A percentile compares a stretch with the other conserved stretches of the same genome.
Evolutionary conservation across 2,329 filamentous ascomycete species (phyloP).

Genomic region (Fusarium marasasianum): DNA sequence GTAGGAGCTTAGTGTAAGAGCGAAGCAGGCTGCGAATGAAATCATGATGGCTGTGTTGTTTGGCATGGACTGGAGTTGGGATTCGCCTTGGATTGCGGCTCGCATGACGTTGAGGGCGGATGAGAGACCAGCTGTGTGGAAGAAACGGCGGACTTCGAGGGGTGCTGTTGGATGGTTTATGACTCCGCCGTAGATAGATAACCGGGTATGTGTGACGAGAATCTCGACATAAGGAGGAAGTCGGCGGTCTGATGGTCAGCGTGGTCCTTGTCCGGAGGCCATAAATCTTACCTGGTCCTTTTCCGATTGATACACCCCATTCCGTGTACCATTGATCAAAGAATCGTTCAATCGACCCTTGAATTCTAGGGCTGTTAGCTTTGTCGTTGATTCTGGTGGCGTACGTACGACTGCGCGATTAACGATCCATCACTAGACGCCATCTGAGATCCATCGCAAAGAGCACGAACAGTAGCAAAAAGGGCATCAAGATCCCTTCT

Average conservation of each 20-base stretch:
- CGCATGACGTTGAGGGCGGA: constrained; percentile 80
- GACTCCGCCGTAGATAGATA: constrained; percentile 79
- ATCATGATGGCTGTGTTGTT: constrained; percentile 85
- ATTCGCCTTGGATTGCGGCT: constrained; percentile 76
- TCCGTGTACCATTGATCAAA: constrained; percentile 72
- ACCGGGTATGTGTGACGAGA: constrained; percentile 74
- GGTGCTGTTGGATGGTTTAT: constrained; percentile 79
- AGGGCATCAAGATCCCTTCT: constrained; percentile 70
- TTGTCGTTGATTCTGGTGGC: fast-evolving
- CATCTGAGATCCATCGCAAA: constrained; percentile 67
- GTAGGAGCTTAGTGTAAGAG: constrained; percentile 70
- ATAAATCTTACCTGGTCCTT: constrained; percentile 55
- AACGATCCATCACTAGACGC: constrained; percentile 59
- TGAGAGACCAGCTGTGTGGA: constrained; percentile 75
- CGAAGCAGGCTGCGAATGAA: constrained; percentile 76
- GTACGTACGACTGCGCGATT: constrained; percentile 61
- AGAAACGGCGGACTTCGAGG: constrained; percentile 75
- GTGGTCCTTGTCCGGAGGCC: fast-evolving
- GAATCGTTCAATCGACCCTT: constrained; percentile 70
- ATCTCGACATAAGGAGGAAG: constrained; percentile 81
- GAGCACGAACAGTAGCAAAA: constrained; percentile 64
- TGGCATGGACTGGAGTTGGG: constrained; percentile 76
- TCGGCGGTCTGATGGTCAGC: constrained; percentile 53
- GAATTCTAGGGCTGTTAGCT: constrained; percentile 53
- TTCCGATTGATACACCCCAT: constrained; percentile 68